These are phyloP conservation scores for Tinospora cordifolia DNA, from an alignment of 164 flowering plant species.

Conservation along the genomic window DNA sequence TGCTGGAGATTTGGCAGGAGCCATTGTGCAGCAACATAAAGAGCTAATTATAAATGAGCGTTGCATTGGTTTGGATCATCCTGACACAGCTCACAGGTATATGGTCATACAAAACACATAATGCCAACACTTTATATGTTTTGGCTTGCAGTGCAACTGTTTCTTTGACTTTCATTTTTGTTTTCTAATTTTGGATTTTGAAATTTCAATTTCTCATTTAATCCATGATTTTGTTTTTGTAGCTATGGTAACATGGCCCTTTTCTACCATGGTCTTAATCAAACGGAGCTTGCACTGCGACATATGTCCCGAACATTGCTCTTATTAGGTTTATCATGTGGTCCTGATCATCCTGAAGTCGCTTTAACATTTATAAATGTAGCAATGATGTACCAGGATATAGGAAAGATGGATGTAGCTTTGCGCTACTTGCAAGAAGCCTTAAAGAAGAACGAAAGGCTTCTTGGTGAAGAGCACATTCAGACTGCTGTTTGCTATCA, in stretches of 20 bases:
- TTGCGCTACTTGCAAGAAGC: constrained; percentile 98
- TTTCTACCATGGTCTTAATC: constrained; percentile 96
- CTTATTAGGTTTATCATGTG: constrained; percentile 76
- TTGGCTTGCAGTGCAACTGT: neutral
- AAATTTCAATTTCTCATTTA: neutral
- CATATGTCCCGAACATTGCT: constrained; percentile 92
- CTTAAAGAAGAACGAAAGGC: constrained; percentile 88
- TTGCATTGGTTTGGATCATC: constrained; percentile 94
- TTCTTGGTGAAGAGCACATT: constrained; percentile 91
- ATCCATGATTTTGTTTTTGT: constrained; percentile 24
- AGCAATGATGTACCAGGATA: constrained; percentile 99
- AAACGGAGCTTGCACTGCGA: constrained; percentile 85
- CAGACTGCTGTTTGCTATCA: constrained; percentile 99
- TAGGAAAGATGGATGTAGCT: constrained; percentile 83
- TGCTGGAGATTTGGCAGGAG: constrained; percentile 99
- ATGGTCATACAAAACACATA: neutral
- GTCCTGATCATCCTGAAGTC: constrained; percentile 97
- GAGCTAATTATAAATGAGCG: constrained; percentile 96
- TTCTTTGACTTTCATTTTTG: neutral
- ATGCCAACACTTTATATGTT: too few species aligned
- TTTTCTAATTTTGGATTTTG: neutral
- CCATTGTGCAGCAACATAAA: constrained; percentile 96
- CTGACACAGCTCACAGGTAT: constrained; percentile 99
- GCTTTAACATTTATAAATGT: constrained; percentile 98
- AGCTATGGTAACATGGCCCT: constrained; percentile 99